A percentile compares a stretch with the other conserved stretches of the same genome.
Conservation (phyloP, 306 rosid species). For the Sesbania bispinosa region DNA sequence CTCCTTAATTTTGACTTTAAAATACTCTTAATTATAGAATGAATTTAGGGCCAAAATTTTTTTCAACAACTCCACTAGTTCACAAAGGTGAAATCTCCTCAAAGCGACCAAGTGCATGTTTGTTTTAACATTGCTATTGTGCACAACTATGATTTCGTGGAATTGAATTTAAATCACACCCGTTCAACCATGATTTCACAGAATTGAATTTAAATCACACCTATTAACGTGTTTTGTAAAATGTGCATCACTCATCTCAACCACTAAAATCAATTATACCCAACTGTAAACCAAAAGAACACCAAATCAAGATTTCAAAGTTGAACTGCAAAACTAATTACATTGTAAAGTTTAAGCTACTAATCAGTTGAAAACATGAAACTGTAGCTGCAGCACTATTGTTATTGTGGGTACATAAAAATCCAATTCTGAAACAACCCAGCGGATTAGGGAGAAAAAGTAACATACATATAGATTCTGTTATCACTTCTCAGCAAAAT, state of each 20-base stretch:
- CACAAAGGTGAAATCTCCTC: not conserved
- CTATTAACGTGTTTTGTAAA: too few relatives aligned
- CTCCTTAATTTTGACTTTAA: not conserved
- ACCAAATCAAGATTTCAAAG: not conserved
- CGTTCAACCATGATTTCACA: too few relatives aligned
- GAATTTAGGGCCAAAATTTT: too few relatives aligned
- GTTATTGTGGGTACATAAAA: not conserved
- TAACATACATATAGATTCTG: not conserved
- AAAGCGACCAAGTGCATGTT: too few relatives aligned
- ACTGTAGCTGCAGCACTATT: not conserved
- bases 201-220: too few relatives aligned
- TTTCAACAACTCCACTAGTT: too few relatives aligned
- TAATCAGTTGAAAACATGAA: not conserved
- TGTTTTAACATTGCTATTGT: too few relatives aligned
- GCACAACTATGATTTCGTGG: too few relatives aligned
- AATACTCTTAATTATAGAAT: not conserved
- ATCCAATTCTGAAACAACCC: not conserved
- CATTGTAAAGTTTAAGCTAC: not conserved
- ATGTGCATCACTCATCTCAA: too few relatives aligned
- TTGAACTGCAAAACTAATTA: not conserved
- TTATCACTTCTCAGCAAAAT: not conserved
- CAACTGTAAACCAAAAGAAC: too few relatives aligned
- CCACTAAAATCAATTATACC: too few relatives aligned
- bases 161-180: too few relatives aligned
- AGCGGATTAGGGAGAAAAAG: not conserved